phyloP scores from a whole-genome alignment of 108 stramenopile genomes.

The Heterococcus sp. region DNA sequence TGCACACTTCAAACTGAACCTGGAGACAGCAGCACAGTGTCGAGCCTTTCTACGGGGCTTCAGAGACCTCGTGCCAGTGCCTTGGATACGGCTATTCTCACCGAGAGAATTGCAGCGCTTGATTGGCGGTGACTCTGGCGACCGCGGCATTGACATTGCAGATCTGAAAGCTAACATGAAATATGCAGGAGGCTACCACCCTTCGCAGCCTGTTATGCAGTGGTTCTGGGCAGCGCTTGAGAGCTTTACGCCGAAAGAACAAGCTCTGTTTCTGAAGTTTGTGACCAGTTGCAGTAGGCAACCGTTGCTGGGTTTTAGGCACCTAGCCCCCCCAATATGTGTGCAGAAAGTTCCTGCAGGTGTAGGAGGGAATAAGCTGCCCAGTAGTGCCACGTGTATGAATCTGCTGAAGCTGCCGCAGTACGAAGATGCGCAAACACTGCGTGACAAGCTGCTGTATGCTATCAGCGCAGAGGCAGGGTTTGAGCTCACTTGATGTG shows the following conservation, averaged over 20 bases:
- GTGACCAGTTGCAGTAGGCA: slow-evolving; percentile 90
- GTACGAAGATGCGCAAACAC: slow-evolving; percentile 70
- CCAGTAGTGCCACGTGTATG: slow-evolving; percentile 90
- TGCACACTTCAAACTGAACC: slow-evolving; percentile 85
- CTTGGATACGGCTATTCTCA: slow-evolving; percentile 88
- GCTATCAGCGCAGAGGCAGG: slow-evolving; percentile 91
- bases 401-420: slow-evolving; percentile 95
- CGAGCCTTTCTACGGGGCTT: slow-evolving; percentile 88
- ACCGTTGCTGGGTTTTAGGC: slow-evolving; percentile 87
- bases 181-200: slow-evolving; percentile 92
- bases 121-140: slow-evolving; percentile 84
- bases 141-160: slow-evolving; percentile 79
- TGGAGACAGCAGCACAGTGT: slow-evolving; percentile 72
- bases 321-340: slow-evolving; percentile 78
- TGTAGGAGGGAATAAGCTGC: slow-evolving; percentile 62
- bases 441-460: slow-evolving; percentile 84
- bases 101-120: slow-evolving; percentile 91
- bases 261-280: slow-evolving; percentile 82
- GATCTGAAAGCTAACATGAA: slow-evolving; percentile 71
- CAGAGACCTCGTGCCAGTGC: slow-evolving; percentile 80
- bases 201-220: slow-evolving; percentile 78
- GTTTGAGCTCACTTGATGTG: slow-evolving; percentile 77
- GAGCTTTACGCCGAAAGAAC: slow-evolving; percentile 77
- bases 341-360: slow-evolving; percentile 76
- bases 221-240: slow-evolving; percentile 81